Percentiles rank a stretch among this genome's conserved stretches.
Evolutionary conservation across 192 early-diverging fungal genomes (phyloP).

Genomic region (Funneliformis geosporum): DNA sequence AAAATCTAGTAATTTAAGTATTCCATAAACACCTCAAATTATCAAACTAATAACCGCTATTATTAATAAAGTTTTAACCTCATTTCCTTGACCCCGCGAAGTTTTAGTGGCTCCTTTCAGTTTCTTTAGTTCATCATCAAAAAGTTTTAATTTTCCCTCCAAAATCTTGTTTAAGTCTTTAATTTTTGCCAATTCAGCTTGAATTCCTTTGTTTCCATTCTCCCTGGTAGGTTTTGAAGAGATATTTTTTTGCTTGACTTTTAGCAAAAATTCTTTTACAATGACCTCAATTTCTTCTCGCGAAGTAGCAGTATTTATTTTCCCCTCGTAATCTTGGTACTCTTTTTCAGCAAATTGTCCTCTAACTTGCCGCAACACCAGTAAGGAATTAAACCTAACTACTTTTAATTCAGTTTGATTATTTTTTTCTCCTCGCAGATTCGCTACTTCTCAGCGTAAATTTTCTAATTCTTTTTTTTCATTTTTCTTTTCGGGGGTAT

Average conservation of each 20-base stretch:
- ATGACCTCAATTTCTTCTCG: conserved; percentile 6
- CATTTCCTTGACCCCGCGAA: no score
- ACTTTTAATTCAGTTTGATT: no score
- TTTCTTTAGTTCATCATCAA: not conserved
- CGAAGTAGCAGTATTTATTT: not conserved
- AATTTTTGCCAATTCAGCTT: conserved; percentile 8
- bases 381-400: not conserved
- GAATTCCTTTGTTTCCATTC: not conserved
- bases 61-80: no score
- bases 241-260: not conserved
- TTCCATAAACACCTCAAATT: no score
- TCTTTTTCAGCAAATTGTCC: not conserved
- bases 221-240: no score
- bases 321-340: not conserved
- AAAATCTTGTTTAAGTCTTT: not conserved
- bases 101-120: no score
- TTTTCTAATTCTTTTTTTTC: no score
- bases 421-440: no score
- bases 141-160: not conserved
- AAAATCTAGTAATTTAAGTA: no score
- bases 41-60: no score
- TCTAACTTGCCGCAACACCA: not conserved
- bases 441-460: no score
- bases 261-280: not conserved
- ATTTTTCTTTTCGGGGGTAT: no score